These are phyloP conservation scores for Stellera chamaejasme DNA, from an alignment of 345 rosid genomes.

Conservation along the genomic window DNA sequence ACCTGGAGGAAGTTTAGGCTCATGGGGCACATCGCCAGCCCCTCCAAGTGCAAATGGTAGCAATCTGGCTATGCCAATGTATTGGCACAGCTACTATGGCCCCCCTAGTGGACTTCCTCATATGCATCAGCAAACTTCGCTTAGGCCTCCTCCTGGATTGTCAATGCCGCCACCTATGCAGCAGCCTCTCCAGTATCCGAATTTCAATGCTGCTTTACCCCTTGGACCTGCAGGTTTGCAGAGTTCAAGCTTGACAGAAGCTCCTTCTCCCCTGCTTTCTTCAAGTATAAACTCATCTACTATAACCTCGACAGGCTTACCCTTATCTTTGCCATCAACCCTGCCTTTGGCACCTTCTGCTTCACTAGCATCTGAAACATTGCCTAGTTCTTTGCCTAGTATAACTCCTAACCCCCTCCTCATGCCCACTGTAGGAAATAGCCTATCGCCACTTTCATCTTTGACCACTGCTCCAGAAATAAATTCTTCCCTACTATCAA, in stretches of 20 bases:
- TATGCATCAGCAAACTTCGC: slow-evolving; percentile 74
- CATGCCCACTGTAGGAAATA: slow-evolving; percentile 28
- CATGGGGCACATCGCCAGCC: slow-evolving; percentile 76
- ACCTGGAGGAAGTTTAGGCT: slow-evolving; percentile 69
- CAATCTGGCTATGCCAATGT: slow-evolving; percentile 76
- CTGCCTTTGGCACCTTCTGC: slow-evolving; percentile 37
- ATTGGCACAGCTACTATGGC: slow-evolving; percentile 85
- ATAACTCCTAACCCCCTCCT: slow-evolving; percentile 41
- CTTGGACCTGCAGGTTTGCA: slow-evolving; percentile 39
- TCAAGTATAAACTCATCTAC: slow-evolving; percentile 29
- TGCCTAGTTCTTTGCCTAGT: slow-evolving; percentile 37
- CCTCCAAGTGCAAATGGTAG: slow-evolving; percentile 48
- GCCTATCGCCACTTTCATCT: slow-evolving; percentile 42
- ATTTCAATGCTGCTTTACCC: slow-evolving; percentile 45
- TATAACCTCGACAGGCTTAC: slow-evolving; percentile 30
- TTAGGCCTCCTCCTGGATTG: slow-evolving; percentile 69
- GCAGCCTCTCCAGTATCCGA: slow-evolving; percentile 70
- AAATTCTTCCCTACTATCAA: slow-evolving; percentile 29
- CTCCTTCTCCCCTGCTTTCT: slow-evolving; percentile 33
- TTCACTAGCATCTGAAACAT: slow-evolving; percentile 48
- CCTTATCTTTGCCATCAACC: slow-evolving; percentile 28
- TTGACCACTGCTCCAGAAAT: slow-evolving; percentile 43
- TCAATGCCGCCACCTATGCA: slow-evolving; percentile 61
- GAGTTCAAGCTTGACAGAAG: slow-evolving; percentile 45
- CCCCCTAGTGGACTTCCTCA: slow-evolving; percentile 80